Evolutionary conservation across 1,139 yeast genomes (phyloP).

Genomic region (Petasospora fabianii): DNA sequence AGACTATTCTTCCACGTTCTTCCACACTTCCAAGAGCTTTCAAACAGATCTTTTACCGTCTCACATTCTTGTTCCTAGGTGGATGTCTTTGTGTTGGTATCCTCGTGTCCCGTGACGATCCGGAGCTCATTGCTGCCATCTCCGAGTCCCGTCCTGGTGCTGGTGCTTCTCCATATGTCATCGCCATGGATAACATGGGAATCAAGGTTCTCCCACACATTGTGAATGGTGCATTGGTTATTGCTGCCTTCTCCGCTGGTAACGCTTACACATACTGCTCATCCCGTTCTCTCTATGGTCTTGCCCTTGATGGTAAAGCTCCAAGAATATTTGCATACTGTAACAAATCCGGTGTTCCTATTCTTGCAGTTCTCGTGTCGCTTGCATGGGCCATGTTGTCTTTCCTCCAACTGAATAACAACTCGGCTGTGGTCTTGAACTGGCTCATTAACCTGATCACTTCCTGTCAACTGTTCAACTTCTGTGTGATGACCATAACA

Average conservation of each 20-base stretch:
- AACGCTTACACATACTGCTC: slow-evolving; percentile 70
- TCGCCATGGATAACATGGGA: slow-evolving; percentile 53
- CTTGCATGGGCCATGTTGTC: slow-evolving; percentile 41
- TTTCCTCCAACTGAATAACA: slow-evolving; percentile 52
- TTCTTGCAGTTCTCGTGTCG: slow-evolving; percentile 41
- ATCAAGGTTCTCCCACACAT: slow-evolving; percentile 57
- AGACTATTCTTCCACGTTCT: slow-evolving; percentile 66
- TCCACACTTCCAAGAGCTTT: slow-evolving; percentile 74
- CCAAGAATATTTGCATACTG: slow-evolving; percentile 51
- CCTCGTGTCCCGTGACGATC: slow-evolving; percentile 51
- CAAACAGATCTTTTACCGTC: slow-evolving; percentile 70
- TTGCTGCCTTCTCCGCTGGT: slow-evolving; percentile 71
- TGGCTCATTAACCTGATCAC: slow-evolving; percentile 79
- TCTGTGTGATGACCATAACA: slow-evolving; percentile 58
- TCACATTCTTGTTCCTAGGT: slow-evolving; percentile 65
- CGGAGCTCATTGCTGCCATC: slow-evolving; percentile 39
- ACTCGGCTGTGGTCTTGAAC: slow-evolving; percentile 62
- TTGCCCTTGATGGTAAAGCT: slow-evolving; percentile 59
- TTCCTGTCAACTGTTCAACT: slow-evolving; percentile 74
- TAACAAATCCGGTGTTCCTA: slow-evolving; percentile 49
- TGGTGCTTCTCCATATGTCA: slow-evolving; percentile 60
- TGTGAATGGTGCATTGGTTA: slow-evolving; percentile 57
- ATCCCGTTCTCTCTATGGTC: slow-evolving; percentile 53
- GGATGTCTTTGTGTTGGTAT: slow-evolving; percentile 61
- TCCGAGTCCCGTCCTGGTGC: slow-evolving; percentile 51